phyloP scores from a whole-genome alignment of 768 basidiomycete species.

The Phanerodontia chrysosporium region DNA sequence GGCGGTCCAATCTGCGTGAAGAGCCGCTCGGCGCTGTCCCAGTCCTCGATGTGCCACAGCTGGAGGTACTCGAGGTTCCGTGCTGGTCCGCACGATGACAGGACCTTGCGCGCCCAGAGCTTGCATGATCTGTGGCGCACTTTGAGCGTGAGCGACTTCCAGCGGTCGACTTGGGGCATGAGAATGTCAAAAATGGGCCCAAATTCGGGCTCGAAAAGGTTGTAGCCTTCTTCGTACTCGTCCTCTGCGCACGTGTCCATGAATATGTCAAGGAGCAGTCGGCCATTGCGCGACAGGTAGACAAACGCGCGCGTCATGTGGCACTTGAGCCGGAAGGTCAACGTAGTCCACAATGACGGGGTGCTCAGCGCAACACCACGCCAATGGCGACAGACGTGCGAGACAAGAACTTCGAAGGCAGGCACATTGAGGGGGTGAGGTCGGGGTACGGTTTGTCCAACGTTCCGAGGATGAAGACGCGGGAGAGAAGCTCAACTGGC shows the following conservation, averaged over 20 bases:
- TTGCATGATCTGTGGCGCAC: slow-evolving; percentile 60
- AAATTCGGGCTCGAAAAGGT: slow-evolving; percentile 50
- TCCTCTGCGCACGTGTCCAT: slow-evolving; percentile 50
- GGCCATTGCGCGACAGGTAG: slow-evolving; percentile 38
- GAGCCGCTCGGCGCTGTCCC: slow-evolving; percentile 44
- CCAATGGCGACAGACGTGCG: slow-evolving; percentile 58
- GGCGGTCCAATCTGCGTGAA: slow-evolving; percentile 53
- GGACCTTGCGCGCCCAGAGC: slow-evolving; percentile 43
- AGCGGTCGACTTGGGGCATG: slow-evolving; percentile 42
- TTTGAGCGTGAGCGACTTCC: slow-evolving; percentile 59
- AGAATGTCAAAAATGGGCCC: slow-evolving; percentile 31
- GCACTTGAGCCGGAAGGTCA: slow-evolving; percentile 47
- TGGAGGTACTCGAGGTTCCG: slow-evolving; percentile 56
- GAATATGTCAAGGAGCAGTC: slow-evolving; percentile 43
- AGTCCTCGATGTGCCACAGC: slow-evolving; percentile 64
- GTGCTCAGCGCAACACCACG: slow-evolving; percentile 49
- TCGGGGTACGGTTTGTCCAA: slow-evolving; percentile 35
- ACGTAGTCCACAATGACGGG: slow-evolving; percentile 46
- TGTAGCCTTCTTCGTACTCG: slow-evolving; percentile 47
- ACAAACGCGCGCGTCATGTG: slow-evolving; percentile 45
- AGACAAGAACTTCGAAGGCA: slow-evolving; percentile 50
- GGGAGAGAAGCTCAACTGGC: slow-evolving; percentile 29
- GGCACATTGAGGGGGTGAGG: slow-evolving; percentile 36
- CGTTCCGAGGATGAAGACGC: slow-evolving; percentile 50
- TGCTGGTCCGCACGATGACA: slow-evolving; percentile 48